Evolutionary conservation across 257 asterid species (phyloP), one percentile per base, ranked within the genome.

Genomic region (Knoxia roxburghii): DNA sequence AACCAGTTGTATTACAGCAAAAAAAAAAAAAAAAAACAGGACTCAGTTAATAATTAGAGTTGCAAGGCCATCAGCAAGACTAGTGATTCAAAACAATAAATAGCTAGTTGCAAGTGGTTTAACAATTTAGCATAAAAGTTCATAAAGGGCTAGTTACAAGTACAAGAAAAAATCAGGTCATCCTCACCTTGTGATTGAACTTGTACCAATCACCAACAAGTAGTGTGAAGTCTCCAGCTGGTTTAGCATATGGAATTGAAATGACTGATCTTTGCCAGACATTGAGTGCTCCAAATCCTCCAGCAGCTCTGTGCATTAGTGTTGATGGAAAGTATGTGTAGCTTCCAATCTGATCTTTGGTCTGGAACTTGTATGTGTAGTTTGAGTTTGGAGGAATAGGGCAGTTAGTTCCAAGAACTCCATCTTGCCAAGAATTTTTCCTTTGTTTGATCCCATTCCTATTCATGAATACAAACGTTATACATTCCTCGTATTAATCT

Each of bases 361-460:
- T 76, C 74, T 93, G 99, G 83, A 93, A 85, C 79, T 84, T 88
- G 72, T 93, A 93, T 0, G 97, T 93, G 84, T 66, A 93, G 32
- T 93, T 93, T 14, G 82, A 23, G 65, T 93, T 90, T 8, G 86
- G 91, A 37, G 94, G 97, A 68, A 90, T 77, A 17, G 99, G 85
- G 59, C 99, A 93, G 51, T 93, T 93, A 20, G 99, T 93, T 65
- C 97, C 99, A 72, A 81, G 48, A 41, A 93, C 99, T 48, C 99
- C 99, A 68, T 93, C 99, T 79, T 93, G 97, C 99, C 99, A 93
- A 29, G 95, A 88, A 70, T 93, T 93, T 88, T 93, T 93, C 69
- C 97, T 90, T 78, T 93, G 97, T 67, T 90, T 93, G 75, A 93
- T 90, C 45, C 97, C 99, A 71, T 93, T 93, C 99, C 97, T 91